phyloP scores from a whole-genome alignment of 2,329 filamentous ascomycete genomes.

The Talaromyces sp. region DNA sequence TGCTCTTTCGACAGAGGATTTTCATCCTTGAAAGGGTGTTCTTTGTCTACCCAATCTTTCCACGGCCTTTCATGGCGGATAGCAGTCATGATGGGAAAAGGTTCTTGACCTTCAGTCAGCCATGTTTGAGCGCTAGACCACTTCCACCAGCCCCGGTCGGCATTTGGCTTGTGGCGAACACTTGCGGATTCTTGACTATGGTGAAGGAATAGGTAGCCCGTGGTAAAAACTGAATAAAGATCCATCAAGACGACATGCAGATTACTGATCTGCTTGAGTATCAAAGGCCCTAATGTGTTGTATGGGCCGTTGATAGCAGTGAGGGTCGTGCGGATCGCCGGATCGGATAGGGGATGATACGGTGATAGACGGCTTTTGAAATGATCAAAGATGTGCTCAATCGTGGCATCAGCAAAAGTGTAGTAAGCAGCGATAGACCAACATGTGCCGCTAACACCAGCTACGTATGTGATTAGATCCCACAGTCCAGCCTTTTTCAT shows the following conservation, averaged over 20 bases:
- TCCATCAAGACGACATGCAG: constrained; percentile 19
- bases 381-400: constrained; percentile 17
- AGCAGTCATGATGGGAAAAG: constrained; percentile 17
- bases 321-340: constrained; percentile 16
- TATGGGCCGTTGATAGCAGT: constrained; percentile 16
- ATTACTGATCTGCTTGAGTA: constrained; percentile 16
- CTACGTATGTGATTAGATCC: constrained; percentile 15
- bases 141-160: constrained; percentile 17
- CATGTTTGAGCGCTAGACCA: constrained; percentile 13
- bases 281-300: constrained; percentile 13
- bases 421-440: constrained; percentile 18
- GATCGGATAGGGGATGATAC: constrained; percentile 16
- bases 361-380: constrained; percentile 15
- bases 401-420: constrained; percentile 14
- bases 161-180: constrained; percentile 11
- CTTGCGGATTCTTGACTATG: constrained; percentile 10
- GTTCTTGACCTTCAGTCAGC: constrained; percentile 14
- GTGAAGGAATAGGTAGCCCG: constrained; percentile 18
- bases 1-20: constrained; percentile 1
- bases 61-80: constrained; percentile 18
- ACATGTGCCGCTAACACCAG: constrained; percentile 16
- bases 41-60: constrained; percentile 18
- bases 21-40: constrained; percentile 15
- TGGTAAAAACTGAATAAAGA: constrained; percentile 18
- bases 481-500: constrained; percentile 16